Conservation (phyloP, 495 filamentous ascomycete species). For the Annulohypoxylon maeteangense region DNA sequence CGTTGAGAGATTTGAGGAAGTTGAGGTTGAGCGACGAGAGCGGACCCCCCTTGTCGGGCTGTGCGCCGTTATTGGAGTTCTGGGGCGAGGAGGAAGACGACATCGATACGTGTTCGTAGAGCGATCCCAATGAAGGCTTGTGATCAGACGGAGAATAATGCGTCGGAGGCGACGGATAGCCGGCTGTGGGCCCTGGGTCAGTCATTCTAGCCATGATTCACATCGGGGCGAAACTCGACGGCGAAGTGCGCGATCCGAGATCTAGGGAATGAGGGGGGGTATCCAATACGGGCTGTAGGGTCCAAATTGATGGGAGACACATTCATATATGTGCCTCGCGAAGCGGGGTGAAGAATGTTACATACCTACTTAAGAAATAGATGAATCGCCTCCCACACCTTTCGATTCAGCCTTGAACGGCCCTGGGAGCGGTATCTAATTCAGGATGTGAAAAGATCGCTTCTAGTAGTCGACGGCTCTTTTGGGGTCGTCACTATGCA, state of each 20-base stretch:
- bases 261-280: constrained; percentile 23
- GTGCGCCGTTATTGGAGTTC: constrained; percentile 43
- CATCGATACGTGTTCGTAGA: constrained; percentile 53
- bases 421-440: constrained; percentile 19
- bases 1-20: constrained; percentile 68
- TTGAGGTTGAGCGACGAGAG: constrained; percentile 64
- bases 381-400: constrained; percentile 41
- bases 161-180: constrained; percentile 55
- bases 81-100: constrained; percentile 56
- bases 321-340: constrained; percentile 37
- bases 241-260: constrained; percentile 24
- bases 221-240: constrained; percentile 18
- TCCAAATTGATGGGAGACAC: constrained; percentile 37
- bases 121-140: constrained; percentile 48
- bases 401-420: constrained; percentile 33
- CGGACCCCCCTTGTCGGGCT: constrained; percentile 62
- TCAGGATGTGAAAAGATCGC: constrained; percentile 7
- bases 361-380: constrained; percentile 27
- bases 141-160: constrained; percentile 50
- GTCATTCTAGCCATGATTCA: constrained; percentile 45
- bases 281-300: constrained; percentile 27
- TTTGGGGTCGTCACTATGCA: constrained; percentile 24
- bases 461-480: constrained; percentile 3
- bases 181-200: constrained; percentile 44
- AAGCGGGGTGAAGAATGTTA: constrained; percentile 42